These are phyloP conservation scores for Trichoderma simmonsii DNA, from an alignment of 2,329 filamentous ascomycete species.

Conservation along the genomic window DNA sequence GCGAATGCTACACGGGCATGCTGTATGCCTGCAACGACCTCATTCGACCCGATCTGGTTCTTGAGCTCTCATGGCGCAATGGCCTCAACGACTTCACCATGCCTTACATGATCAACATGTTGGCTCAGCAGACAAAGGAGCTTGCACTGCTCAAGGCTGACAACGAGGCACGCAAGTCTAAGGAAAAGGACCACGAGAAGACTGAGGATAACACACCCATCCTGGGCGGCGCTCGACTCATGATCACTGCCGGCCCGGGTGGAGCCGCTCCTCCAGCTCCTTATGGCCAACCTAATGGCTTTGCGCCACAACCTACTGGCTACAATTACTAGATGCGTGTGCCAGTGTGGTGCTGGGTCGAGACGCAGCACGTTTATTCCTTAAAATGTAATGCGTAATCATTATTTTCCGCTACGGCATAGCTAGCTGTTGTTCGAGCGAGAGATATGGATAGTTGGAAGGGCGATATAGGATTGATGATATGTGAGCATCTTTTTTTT, in stretches of 20 bases:
- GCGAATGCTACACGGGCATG: slow-evolving; percentile 99
- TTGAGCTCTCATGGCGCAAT: slow-evolving; percentile 96
- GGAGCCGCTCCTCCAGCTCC: slow-evolving; percentile 59
- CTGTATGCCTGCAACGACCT: slow-evolving; percentile 98
- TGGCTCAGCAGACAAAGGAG: slow-evolving; percentile 84
- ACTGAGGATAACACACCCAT: slow-evolving; percentile 94
- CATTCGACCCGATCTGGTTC: slow-evolving; percentile 84
- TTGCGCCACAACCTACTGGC: slow-evolving; percentile 84
- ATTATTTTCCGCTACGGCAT: not conserved
- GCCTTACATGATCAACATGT: slow-evolving; percentile 99
- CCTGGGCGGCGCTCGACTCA: slow-evolving; percentile 79
- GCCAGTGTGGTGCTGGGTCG: slow-evolving; percentile 28
- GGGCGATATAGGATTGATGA: slow-evolving; percentile 3
- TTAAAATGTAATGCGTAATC: slow-evolving; percentile 12
- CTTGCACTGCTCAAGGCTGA: slow-evolving; percentile 86
- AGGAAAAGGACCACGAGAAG: slow-evolving; percentile 70
- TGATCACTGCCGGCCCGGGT: slow-evolving; percentile 89
- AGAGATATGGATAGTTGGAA: slow-evolving; percentile 8
- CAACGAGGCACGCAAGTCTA: slow-evolving; percentile 88
- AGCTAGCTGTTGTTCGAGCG: slow-evolving; percentile 1
- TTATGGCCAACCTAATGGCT: slow-evolving; percentile 79
- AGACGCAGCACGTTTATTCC: not conserved
- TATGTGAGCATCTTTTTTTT: slow-evolving; percentile 9
- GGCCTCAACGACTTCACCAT: slow-evolving; percentile 96
- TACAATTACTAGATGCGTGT: slow-evolving; percentile 56